A percentile compares a stretch with the other conserved stretches of the same genome.
These are phyloP conservation scores for Trametes punicea DNA, from an alignment of 768 basidiomycete species.

Conservation along the genomic window DNA sequence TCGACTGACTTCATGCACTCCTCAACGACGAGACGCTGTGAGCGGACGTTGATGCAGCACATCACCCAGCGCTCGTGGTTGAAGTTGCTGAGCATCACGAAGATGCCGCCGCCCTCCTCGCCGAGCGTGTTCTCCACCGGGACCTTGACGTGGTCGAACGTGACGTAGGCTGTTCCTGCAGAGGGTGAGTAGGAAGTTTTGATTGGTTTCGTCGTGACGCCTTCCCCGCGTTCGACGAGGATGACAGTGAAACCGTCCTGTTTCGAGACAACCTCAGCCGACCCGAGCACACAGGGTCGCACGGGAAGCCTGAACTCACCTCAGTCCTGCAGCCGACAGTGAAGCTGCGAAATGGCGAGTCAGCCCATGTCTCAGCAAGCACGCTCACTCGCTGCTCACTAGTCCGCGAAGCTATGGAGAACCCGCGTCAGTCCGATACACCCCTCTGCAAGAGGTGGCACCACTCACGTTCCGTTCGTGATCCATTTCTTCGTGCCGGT, in stretches of 20 bases:
- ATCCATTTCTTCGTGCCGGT: constrained; percentile 90
- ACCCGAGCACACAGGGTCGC: neutral
- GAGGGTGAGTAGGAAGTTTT: constrained; percentile 85
- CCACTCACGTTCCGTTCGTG: constrained; percentile 62
- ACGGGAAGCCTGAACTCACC: constrained; percentile 25
- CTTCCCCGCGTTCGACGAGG: constrained; percentile 78
- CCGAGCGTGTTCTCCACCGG: constrained; percentile 88
- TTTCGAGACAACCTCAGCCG: neutral
- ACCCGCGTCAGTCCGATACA: neutral
- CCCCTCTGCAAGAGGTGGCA: neutral
- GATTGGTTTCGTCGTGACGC: constrained; percentile 80
- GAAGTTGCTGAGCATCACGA: constrained; percentile 71
- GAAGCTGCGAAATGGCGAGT: constrained; percentile 37
- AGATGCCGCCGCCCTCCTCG: constrained; percentile 69
- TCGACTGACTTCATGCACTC: constrained; percentile 70
- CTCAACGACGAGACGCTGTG: constrained; percentile 68
- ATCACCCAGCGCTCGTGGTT: constrained; percentile 96
- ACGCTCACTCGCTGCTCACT: constrained; percentile 26
- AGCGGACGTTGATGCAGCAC: constrained; percentile 64
- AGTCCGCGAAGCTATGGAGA: constrained; percentile 36
- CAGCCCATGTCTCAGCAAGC: neutral
- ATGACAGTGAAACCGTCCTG: constrained; percentile 74
- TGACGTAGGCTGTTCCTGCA: constrained; percentile 82
- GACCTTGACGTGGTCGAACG: constrained; percentile 81
- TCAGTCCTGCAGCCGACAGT: constrained; percentile 73